Percentiles rank a stretch among this genome's conserved stretches.
phyloP scores from a whole-genome alignment of 2,329 filamentous ascomycete species.

The Colletotrichum simmondsii region DNA sequence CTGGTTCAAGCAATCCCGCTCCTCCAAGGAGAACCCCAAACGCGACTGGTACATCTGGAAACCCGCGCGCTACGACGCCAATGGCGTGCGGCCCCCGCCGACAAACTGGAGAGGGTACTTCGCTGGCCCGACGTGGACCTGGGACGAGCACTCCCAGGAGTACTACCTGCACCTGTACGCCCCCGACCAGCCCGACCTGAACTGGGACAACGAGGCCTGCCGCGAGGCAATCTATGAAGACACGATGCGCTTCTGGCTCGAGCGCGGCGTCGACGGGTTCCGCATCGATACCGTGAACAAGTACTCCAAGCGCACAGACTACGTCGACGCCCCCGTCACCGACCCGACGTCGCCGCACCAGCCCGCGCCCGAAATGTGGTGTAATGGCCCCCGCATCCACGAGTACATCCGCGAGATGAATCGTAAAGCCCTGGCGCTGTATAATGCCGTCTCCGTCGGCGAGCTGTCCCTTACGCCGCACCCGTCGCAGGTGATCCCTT shows the following conservation, averaged over 20 bases:
- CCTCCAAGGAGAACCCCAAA: slow-evolving; percentile 61
- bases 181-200: slow-evolving; percentile 78
- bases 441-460: slow-evolving; percentile 71
- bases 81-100: slow-evolving; percentile 66
- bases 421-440: slow-evolving; percentile 60
- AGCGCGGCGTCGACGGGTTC: slow-evolving; percentile 74
- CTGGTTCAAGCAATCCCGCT: slow-evolving; percentile 68
- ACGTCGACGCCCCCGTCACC: slow-evolving; percentile 62
- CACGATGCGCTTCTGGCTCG: slow-evolving; percentile 79
- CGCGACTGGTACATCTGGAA: slow-evolving; percentile 76
- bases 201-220: slow-evolving; percentile 77
- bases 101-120: slow-evolving; percentile 66
- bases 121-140: slow-evolving; percentile 62
- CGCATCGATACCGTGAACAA: slow-evolving; percentile 77
- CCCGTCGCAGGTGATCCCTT: slow-evolving; percentile 62
- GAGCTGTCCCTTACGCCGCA: slow-evolving; percentile 69
- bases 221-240: slow-evolving; percentile 73
- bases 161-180: slow-evolving; percentile 73
- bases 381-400: slow-evolving; percentile 71
- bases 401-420: slow-evolving; percentile 72
- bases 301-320: slow-evolving; percentile 69
- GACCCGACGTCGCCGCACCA: slow-evolving; percentile 51
- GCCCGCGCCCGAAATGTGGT: slow-evolving; percentile 62
- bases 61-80: slow-evolving; percentile 61
- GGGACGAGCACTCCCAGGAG: slow-evolving; percentile 60